phyloP scores from a whole-genome alignment of 1,284 basidiomycete genomes.

The Fomitopsis schrenkii region DNA sequence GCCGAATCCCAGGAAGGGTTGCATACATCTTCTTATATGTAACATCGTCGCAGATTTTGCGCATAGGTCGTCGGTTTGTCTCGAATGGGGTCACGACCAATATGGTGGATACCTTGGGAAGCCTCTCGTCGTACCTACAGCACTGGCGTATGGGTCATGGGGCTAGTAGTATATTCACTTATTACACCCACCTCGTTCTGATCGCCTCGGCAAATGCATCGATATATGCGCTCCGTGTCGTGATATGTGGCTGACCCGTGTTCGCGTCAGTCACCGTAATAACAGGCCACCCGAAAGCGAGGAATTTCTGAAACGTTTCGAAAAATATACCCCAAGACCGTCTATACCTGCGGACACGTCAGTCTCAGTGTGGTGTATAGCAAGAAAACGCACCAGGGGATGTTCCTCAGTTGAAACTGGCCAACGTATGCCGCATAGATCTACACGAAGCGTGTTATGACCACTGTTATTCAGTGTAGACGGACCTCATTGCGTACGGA shows the following conservation, averaged over 20 bases:
- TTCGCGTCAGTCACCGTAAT: slow-evolving; percentile 73
- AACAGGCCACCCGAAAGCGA: slow-evolving; percentile 82
- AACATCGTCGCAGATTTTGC: slow-evolving; percentile 65
- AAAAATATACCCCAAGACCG: slow-evolving; percentile 81
- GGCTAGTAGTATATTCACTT: neutral
- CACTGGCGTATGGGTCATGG: neutral
- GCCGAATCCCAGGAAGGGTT: slow-evolving; percentile 67
- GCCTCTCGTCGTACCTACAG: slow-evolving; percentile 65
- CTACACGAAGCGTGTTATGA: slow-evolving; percentile 27
- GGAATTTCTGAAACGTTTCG: slow-evolving; percentile 76
- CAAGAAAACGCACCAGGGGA: slow-evolving; percentile 58
- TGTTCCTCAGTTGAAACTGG: slow-evolving; percentile 69
- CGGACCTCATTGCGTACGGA: slow-evolving; percentile 44
- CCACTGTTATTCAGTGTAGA: neutral
- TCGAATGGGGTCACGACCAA: slow-evolving; percentile 64
- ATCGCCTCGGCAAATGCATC: slow-evolving; percentile 76
- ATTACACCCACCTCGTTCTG: slow-evolving; percentile 54
- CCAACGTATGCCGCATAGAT: slow-evolving; percentile 85
- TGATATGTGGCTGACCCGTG: slow-evolving; percentile 76
- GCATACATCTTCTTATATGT: slow-evolving; percentile 72
- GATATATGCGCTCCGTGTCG: slow-evolving; percentile 68
- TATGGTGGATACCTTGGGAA: slow-evolving; percentile 68
- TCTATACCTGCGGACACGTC: slow-evolving; percentile 53
- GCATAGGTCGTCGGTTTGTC: slow-evolving; percentile 60
- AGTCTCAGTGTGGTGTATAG: neutral